phyloP scores from a whole-genome alignment of 345 rosid species.

The Euphorbia lathyris region DNA sequence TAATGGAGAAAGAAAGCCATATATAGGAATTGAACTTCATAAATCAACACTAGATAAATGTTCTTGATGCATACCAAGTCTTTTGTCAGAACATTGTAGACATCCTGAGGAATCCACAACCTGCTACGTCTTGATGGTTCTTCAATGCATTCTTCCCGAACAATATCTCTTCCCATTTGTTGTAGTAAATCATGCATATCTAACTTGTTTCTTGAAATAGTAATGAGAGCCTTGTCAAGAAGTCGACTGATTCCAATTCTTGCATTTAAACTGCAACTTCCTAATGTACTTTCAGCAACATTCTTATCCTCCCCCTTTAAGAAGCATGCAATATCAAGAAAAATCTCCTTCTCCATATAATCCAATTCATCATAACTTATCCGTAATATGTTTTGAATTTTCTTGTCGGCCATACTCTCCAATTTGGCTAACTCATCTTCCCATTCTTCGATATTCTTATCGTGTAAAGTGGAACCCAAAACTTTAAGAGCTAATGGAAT shows the following conservation, averaged over 20 bases:
- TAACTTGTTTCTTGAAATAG: neutral
- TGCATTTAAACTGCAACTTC: neutral
- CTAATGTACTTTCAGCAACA: neutral
- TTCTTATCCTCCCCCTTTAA: neutral
- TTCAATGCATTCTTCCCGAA: neutral
- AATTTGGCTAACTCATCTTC: neutral
- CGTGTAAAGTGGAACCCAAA: conserved; percentile 3
- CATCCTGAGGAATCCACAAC: conserved; percentile 8
- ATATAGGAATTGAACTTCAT: neutral
- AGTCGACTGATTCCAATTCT: neutral
- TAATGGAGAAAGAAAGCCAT: neutral
- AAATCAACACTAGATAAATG: too few species aligned
- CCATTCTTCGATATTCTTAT: neutral
- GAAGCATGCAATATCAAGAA: conserved; percentile 11
- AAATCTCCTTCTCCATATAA: neutral
- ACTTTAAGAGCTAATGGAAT: conserved; percentile 16
- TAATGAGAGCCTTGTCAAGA: neutral
- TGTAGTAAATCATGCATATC: conserved; percentile 13
- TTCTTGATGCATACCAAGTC: neutral
- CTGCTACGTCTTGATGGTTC: neutral
- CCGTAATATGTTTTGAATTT: neutral
- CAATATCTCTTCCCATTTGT: conserved; percentile 9
- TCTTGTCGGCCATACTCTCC: neutral
- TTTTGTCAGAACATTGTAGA: neutral
- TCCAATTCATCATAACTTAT: conserved; percentile 5